Base-by-base conservation (phyloP, 345 rosid genomes). In the Salix caprea region DNA sequence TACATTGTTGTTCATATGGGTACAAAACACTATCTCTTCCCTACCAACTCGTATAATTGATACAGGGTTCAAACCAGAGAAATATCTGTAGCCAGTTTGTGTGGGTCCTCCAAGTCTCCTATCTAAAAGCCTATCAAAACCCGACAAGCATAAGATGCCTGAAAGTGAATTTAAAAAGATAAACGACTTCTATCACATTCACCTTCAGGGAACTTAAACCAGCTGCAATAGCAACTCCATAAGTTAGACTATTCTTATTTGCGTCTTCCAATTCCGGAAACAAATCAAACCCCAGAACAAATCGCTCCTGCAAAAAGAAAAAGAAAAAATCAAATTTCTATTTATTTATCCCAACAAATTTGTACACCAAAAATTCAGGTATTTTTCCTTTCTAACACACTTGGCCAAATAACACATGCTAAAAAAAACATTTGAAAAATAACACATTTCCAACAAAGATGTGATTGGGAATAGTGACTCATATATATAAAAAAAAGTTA, bases 271-370 rank as follows among this genome's bases (percentile, higher is more conserved):
- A 24, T 72, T 40, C 46, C 2, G 24, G 37, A 16, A 67, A 13
- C 37, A 26, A 26, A 28, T 44, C 65, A 28, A 69, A 56, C 84
- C 75, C 92, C 93, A 65, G 93, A 87, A 74, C 93, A 91, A 72
- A 91, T 86, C 67, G 93, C 90, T 80, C 91, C 93, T 91, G 93
- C 67, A 83, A 85, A 65, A 28, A 1, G 28, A 46, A 12, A 46
- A 68, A 62, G 26, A 18, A 19, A 28, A 7, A 15, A 26, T 10
- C 18, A 46, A 74, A 18, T 15, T 1, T 8, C 23, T 18, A 30
- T 12, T 42, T 64, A 30, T 5, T 6, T 46, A 28, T 19, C 46
- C 70, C n/a, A 32, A 65, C 18, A 46, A 30, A 64, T 44, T 30
- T 10, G 28, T 19, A 19, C 7, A 4, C 12, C 52, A 7, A 36